Evolutionary conservation across 495 filamentous ascomycete species (phyloP).

Genomic region (Neurospora sp.): DNA sequence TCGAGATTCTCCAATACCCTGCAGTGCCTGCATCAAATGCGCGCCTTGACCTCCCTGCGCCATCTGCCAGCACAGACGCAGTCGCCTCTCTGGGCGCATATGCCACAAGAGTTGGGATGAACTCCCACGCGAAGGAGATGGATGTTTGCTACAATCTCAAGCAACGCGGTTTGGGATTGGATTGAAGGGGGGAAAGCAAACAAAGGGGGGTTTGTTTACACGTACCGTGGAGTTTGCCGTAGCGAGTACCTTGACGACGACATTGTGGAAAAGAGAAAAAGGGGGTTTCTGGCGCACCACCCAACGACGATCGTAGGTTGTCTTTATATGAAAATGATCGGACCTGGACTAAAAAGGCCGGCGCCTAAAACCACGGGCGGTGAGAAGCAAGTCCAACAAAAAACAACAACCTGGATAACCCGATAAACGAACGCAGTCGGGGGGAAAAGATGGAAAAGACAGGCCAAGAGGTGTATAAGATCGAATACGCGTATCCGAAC

Average conservation of each 20-base stretch:
- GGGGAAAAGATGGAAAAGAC: neutral
- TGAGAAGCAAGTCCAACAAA: neutral
- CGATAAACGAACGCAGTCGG: neutral
- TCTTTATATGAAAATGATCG: neutral
- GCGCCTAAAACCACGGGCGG: neutral
- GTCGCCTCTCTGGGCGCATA: neutral
- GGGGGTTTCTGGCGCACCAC: neutral
- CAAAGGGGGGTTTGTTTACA: neutral
- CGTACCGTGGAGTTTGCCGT: constrained; percentile 42
- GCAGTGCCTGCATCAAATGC: neutral
- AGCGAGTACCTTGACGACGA: constrained; percentile 30
- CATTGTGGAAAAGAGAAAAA: neutral
- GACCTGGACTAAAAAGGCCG: neutral
- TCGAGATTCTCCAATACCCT: neutral
- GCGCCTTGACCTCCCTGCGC: neutral
- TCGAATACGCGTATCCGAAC: neutral
- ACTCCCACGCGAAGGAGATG: neutral
- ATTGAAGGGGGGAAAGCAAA: neutral
- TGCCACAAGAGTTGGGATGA: neutral
- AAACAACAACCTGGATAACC: neutral
- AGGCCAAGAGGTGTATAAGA: neutral
- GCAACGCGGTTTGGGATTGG: neutral
- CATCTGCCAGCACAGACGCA: neutral
- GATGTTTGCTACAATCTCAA: neutral
- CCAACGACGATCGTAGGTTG: neutral